phyloP scores from a whole-genome alignment of 179 eudicot species.

The Camellia oleifera region DNA sequence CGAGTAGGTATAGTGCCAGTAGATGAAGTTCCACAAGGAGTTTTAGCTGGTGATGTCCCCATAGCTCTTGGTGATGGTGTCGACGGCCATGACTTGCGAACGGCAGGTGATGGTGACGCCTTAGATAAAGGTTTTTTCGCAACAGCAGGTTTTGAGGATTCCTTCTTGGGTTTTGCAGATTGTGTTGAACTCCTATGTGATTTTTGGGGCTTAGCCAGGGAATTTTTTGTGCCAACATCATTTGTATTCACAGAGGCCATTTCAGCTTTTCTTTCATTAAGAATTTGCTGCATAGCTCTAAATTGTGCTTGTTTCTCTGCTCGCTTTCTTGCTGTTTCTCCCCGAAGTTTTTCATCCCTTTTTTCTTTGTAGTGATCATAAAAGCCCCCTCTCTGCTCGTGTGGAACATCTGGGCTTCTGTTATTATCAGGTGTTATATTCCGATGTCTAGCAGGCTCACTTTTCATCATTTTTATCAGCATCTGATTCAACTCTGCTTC shows the following conservation, averaged over 20 bases:
- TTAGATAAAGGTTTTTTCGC: conserved; percentile 55
- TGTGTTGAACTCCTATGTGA: conserved; percentile 35
- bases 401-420: conserved; percentile 32
- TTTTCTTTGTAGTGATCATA: conserved; percentile 54
- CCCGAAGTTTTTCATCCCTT: conserved; percentile 50
- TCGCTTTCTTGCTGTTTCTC: conserved; percentile 43
- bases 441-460: conserved; percentile 47
- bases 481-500: conserved; percentile 85
- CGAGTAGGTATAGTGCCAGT: conserved; percentile 48
- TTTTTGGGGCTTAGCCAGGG: conserved; percentile 43
- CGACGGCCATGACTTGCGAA: conserved; percentile 91
- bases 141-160: conserved; percentile 47
- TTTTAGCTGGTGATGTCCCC: conserved; percentile 56
- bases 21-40: conserved; percentile 42
- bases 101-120: conserved; percentile 58
- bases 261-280: conserved; percentile 59
- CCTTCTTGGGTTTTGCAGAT: conserved; percentile 48
- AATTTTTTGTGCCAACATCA: conserved; percentile 35
- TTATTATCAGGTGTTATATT: conserved; percentile 27
- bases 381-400: conserved; percentile 43
- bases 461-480: conserved; percentile 73
- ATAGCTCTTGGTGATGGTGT: conserved; percentile 65
- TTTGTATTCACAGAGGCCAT: conserved; percentile 25
- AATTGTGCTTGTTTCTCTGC: conserved; percentile 60
- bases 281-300: conserved; percentile 46